Base-by-base conservation (phyloP, 2,329 filamentous ascomycete species). In the Lachnellula hyalina region DNA sequence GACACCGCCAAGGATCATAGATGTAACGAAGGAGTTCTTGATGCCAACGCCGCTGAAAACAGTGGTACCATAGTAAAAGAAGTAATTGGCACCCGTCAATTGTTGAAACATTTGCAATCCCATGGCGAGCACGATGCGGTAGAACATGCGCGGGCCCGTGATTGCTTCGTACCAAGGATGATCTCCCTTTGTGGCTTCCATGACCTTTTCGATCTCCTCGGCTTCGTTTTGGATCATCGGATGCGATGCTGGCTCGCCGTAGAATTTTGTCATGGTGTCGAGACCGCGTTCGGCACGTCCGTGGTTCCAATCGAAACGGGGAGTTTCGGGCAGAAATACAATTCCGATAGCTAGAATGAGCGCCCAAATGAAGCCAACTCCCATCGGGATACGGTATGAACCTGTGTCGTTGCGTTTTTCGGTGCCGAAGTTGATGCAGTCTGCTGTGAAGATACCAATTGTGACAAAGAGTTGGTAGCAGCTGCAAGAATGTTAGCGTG, bases 391-490 rank as follows among this genome's bases (percentile, higher is more conserved):
- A 47, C 84, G 77, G 83, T 86, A 89, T 1, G 81, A 79, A 3
- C 70, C 69, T 0, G 75, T 68, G 50, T 70, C 67, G 4, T 50
- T 53, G 11, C 67, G 62, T 0, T 67, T 70, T 42, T 73, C 68
- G 0, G 67, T 67, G 44, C 77, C 79, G 51, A 73, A 81, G 68
- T 82, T 83, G 63, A 83, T 74, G 52, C 77, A 71, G 61, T 80
- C 79, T 52, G 78, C 74, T 19, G 78, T 67, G 51, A 83, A 80
- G 59, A 89, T 87, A 35, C 86, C 86, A 28, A 88, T 74, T 0
- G 85, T 89, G 68, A 89, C 86, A 72, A 88, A 84, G 15, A 89
- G 79, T 71, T 89, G 86, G 70, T 89, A 89, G n/a, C 80, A 83
- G 4, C 81, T 65, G 41, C 19, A 23, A 42, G 8, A n/a, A 35